Evolutionary conservation across 768 basidiomycete genomes (phyloP).

Genomic region (Leucogyrophana mollusca): DNA sequence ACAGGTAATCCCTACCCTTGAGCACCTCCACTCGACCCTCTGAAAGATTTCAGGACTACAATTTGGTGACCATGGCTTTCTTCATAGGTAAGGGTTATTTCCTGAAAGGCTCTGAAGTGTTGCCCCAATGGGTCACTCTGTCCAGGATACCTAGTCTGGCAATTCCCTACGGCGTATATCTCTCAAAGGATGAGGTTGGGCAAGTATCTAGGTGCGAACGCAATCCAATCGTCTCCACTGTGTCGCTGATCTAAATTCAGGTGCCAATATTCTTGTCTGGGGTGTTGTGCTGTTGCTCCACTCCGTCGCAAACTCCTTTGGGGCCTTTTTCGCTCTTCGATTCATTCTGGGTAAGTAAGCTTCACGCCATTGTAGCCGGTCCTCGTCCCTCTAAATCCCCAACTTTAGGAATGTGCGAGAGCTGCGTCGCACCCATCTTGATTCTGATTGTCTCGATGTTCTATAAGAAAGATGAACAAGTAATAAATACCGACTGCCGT

Average conservation of each 20-base stretch:
- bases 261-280: constrained; percentile 39
- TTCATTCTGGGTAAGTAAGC: constrained; percentile 32
- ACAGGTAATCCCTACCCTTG: constrained; percentile 1
- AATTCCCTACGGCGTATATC: constrained; percentile 40
- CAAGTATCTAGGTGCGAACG: constrained; percentile 36
- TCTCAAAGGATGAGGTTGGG: constrained; percentile 35
- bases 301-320: constrained; percentile 29
- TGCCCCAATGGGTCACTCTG: no score
- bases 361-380: no score
- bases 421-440: constrained; percentile 37
- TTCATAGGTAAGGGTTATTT: constrained; percentile 48
- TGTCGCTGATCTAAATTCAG: constrained; percentile 11
- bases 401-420: constrained; percentile 37
- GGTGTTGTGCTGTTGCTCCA: constrained; percentile 35
- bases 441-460: constrained; percentile 39
- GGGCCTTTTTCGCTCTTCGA: constrained; percentile 36
- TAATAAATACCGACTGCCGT: constrained; percentile 2
- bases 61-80: constrained; percentile 59
- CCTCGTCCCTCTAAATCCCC: no score
- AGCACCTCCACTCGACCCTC: neutral
- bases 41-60: constrained; percentile 47
- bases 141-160: constrained; percentile 32
- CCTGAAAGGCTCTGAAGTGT: neutral
- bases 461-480: constrained; percentile 41
- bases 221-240: no score